phyloP scores from a whole-genome alignment of 2,329 filamentous ascomycete species.

The Xylariaceae sp. region DNA sequence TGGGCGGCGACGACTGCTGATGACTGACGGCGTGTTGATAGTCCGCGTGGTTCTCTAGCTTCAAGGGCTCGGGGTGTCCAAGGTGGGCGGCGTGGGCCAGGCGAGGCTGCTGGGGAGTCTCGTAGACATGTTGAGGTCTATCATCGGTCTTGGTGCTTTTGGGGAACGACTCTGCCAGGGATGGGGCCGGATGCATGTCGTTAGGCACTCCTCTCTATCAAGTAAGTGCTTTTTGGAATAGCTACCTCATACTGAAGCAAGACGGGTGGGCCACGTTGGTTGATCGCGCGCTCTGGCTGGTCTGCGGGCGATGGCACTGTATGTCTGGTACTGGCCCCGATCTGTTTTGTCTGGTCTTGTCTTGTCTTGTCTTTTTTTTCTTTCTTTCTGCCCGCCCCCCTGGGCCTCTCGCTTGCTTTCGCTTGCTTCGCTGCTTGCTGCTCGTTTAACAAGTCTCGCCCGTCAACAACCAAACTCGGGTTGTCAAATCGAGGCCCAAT shows the following conservation, averaged over 20 bases:
- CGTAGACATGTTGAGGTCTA: slow-evolving; percentile 26
- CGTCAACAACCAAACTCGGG: slow-evolving; percentile 14
- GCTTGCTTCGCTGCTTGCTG: not conserved
- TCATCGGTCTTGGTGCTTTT: slow-evolving; percentile 34
- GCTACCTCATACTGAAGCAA: slow-evolving; percentile 32
- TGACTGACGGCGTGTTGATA: slow-evolving; percentile 20
- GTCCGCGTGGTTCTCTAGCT: slow-evolving; percentile 26
- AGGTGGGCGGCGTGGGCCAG: slow-evolving; percentile 26
- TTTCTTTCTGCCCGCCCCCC: not conserved
- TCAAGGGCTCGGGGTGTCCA: slow-evolving; percentile 28
- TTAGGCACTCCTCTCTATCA: slow-evolving; percentile 26
- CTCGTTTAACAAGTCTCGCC: slow-evolving; percentile 8
- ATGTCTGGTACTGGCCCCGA: too few species aligned
- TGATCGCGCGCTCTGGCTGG: not conserved
- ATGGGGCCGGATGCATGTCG: slow-evolving; percentile 35
- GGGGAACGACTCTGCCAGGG: slow-evolving; percentile 34
- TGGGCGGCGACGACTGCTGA: slow-evolving; percentile 28
- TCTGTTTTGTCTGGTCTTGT: too few species aligned
- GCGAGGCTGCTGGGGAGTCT: slow-evolving; percentile 27
- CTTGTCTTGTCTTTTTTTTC: not conserved
- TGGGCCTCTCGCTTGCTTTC: not conserved
- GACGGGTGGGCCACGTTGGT: slow-evolving; percentile 21
- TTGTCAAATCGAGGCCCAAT: slow-evolving; percentile 18
- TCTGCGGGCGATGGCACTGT: too few species aligned
- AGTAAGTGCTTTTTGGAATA: slow-evolving; percentile 16